Conservation (phyloP, 164 flowering plant genomes). For the Kingdonia uniflora region DNA sequence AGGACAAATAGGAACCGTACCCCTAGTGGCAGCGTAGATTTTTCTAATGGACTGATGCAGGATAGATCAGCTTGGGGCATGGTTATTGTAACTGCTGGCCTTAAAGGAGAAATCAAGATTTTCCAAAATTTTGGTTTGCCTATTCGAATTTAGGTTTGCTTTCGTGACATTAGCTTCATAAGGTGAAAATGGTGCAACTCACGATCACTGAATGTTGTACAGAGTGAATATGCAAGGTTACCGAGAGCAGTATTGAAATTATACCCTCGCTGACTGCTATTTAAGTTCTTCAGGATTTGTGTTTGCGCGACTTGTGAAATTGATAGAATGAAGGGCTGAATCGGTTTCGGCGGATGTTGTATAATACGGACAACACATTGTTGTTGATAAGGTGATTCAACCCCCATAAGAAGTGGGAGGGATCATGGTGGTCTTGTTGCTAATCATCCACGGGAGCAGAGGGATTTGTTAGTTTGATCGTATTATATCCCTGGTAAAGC, state of each 20-base stretch:
- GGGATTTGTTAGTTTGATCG: neutral
- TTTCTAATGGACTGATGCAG: conserved; percentile 28
- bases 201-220: too few relatives aligned
- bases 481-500: conserved; percentile 3
- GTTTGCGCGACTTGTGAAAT: too few relatives aligned
- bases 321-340: too few relatives aligned
- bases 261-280: too few relatives aligned
- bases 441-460: too few relatives aligned
- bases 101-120: conserved; percentile 70
- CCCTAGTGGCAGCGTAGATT: conserved; percentile 40
- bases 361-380: neutral
- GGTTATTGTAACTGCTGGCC: conserved; percentile 92
- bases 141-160: conserved; percentile 35
- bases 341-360: conserved; percentile 6
- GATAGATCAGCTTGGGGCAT: conserved; percentile 70
- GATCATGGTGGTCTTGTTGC: neutral
- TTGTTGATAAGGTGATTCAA: neutral
- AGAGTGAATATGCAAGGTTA: too few relatives aligned
- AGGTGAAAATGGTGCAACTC: too few relatives aligned
- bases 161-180: neutral
- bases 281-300: too few relatives aligned
- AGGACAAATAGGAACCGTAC: conserved; percentile 32
- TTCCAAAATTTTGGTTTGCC: conserved; percentile 96
- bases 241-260: too few relatives aligned
- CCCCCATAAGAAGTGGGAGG: conserved; percentile 1